Percentiles rank a stretch among this genome's conserved stretches.
Conservation (phyloP, 2,329 filamentous ascomycete species). For the Neonectria hederae region DNA sequence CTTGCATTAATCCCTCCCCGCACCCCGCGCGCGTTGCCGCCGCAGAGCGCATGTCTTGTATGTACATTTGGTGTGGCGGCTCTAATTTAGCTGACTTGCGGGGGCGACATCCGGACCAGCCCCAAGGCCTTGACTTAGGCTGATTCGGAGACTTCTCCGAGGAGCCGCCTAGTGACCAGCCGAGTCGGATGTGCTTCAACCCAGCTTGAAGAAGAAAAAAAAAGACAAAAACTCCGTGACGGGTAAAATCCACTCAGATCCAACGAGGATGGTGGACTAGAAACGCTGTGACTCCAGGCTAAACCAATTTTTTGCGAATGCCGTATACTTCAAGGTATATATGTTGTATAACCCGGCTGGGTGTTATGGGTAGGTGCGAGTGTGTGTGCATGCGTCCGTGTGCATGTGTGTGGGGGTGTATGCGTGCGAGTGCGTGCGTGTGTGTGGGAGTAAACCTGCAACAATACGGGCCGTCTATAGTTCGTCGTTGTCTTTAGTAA, state of each 20-base stretch:
- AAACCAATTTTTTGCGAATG: slow-evolving; percentile 28
- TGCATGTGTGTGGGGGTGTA: slow-evolving; percentile 4
- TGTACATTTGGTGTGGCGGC: slow-evolving; percentile 28
- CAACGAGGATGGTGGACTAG: slow-evolving; percentile 6
- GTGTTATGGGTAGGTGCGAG: neutral
- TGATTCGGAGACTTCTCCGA: slow-evolving; percentile 35
- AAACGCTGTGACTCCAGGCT: slow-evolving; percentile 43
- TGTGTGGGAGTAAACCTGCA: slow-evolving; percentile 5
- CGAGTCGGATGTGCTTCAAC: slow-evolving; percentile 15
- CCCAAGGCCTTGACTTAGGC: slow-evolving; percentile 20
- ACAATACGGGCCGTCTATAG: slow-evolving; percentile 22
- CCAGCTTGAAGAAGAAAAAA: neutral
- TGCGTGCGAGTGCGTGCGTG: slow-evolving; percentile 7
- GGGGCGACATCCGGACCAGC: slow-evolving; percentile 29
- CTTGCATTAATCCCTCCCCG: slow-evolving; percentile 15
- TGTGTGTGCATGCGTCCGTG: slow-evolving; percentile 11
- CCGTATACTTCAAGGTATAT: slow-evolving; percentile 11
- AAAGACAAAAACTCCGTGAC: slow-evolving; percentile 27
- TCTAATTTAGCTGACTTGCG: slow-evolving; percentile 39
- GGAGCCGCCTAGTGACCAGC: slow-evolving; percentile 9
- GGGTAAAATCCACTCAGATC: slow-evolving; percentile 25
- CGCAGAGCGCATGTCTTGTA: slow-evolving; percentile 16
- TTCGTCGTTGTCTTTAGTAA: slow-evolving; percentile 47
- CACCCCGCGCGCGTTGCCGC: slow-evolving; percentile 33
- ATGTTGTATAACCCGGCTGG: slow-evolving; percentile 11